Evolutionary conservation across 1,284 basidiomycete species (phyloP).

Genomic region (Apiotrichum sp.): DNA sequence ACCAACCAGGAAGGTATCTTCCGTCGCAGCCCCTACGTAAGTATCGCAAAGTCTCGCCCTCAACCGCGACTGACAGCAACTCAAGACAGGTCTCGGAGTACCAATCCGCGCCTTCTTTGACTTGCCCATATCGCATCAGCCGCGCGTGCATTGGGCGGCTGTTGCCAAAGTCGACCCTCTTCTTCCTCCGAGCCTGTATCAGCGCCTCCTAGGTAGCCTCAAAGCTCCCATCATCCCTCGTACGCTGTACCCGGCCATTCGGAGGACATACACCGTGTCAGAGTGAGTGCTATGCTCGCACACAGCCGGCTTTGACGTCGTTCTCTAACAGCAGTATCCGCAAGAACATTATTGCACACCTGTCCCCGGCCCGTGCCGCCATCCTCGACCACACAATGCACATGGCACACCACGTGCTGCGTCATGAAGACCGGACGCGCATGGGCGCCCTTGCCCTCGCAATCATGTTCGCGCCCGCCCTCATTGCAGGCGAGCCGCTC

Average conservation of each 20-base stretch:
- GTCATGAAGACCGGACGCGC: constrained; percentile 20
- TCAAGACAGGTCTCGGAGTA: constrained; percentile 18
- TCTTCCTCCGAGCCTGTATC: constrained; percentile 23
- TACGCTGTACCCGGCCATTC: constrained; percentile 19
- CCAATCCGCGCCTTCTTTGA: constrained; percentile 22
- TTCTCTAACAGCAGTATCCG: constrained; percentile 16
- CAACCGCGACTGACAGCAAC: neutral
- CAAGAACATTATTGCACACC: constrained; percentile 15
- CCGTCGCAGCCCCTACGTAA: constrained; percentile 29
- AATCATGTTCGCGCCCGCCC: constrained; percentile 33
- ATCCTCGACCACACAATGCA: constrained; percentile 22
- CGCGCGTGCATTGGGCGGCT: constrained; percentile 28
- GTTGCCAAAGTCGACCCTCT: constrained; percentile 32
- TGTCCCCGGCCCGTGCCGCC: constrained; percentile 5
- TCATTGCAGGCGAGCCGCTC: constrained; percentile 32
- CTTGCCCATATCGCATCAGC: constrained; percentile 24
- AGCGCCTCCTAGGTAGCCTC: constrained; percentile 2
- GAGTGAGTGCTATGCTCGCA: constrained; percentile 14
- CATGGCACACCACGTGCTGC: constrained; percentile 22
- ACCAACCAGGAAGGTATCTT: constrained; percentile 34
- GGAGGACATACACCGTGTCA: constrained; percentile 5
- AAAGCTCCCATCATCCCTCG: constrained; percentile 18
- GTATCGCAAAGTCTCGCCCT: neutral
- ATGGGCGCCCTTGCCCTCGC: constrained; percentile 32
- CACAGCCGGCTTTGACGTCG: neutral